A percentile compares a stretch with the other conserved stretches of the same genome.
Conservation (phyloP, 2,329 filamentous ascomycete genomes). For the Cercospora sesami region DNA sequence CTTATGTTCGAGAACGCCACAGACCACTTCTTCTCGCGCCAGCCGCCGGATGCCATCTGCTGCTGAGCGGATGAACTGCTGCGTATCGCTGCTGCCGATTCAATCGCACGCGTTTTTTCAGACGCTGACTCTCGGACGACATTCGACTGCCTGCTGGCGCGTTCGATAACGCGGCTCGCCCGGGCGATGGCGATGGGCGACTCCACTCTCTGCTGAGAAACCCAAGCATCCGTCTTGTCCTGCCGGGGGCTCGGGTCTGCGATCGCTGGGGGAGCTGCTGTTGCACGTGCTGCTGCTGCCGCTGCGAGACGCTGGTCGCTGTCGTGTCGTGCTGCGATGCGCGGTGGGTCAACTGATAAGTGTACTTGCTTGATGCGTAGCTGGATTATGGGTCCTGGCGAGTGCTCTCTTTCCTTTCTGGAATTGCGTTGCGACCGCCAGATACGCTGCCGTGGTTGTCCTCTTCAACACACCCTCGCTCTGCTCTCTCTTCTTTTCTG, state of each 20-base stretch:
- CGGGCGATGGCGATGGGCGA: not conserved
- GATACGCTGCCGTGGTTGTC: not conserved
- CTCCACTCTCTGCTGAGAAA: not conserved
- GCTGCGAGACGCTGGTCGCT: not conserved
- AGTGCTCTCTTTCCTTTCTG: not conserved
- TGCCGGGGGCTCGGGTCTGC: not conserved
- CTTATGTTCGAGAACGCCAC: constrained; percentile 19
- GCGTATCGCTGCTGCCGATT: not conserved
- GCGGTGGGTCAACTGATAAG: constrained; percentile 12
- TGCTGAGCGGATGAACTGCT: not conserved
- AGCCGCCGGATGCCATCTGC: not conserved
- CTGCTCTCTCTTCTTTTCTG: not conserved
- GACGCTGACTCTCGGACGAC: not conserved
- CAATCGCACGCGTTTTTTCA: not conserved
- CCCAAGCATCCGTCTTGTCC: not conserved
- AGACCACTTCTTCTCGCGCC: not conserved
- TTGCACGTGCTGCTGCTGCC: not conserved
- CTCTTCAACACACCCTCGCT: not conserved
- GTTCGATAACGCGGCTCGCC: not conserved
- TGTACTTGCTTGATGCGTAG: constrained; percentile 4
- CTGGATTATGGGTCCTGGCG: not conserved
- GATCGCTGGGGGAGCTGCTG: not conserved
- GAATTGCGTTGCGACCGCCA: constrained; percentile 6
- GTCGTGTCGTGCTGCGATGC: not conserved
- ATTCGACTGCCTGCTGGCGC: not conserved